Percentiles rank a stretch among this genome's conserved stretches.
phyloP scores from a whole-genome alignment of 2,329 filamentous ascomycete species.

The Fusarium acutatum region DNA sequence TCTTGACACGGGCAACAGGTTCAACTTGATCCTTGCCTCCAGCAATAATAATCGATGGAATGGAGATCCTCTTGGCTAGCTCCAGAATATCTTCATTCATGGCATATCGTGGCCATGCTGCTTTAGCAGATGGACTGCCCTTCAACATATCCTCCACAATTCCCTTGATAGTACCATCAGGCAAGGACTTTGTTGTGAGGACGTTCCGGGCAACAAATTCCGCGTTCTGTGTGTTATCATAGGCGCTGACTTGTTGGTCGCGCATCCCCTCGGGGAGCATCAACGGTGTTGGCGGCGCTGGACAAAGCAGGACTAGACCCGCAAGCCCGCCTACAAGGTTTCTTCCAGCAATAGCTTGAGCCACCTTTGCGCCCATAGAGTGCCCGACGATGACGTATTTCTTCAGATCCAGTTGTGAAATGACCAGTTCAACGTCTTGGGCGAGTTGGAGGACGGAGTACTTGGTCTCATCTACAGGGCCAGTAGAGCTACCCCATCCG shows the following conservation, averaged over 20 bases:
- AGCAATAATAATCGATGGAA: neutral
- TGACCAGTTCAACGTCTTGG: neutral
- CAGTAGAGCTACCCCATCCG: neutral
- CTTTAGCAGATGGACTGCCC: neutral
- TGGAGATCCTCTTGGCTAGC: neutral
- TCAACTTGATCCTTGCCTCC: neutral
- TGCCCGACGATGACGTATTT: neutral
- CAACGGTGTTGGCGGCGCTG: neutral
- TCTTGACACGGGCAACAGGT: neutral
- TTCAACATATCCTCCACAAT: neutral
- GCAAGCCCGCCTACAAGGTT: fast-evolving
- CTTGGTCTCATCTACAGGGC: fast-evolving
- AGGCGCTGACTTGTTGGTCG: neutral
- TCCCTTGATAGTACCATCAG: neutral
- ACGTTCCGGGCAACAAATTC: neutral
- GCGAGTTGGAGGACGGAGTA: neutral
- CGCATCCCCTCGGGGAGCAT: fast-evolving
- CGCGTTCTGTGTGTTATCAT: neutral
- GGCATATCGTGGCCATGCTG: neutral
- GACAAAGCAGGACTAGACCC: neutral
- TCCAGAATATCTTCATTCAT: neutral
- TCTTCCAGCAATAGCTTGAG: neutral
- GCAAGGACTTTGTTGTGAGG: fast-evolving
- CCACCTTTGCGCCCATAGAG: neutral
- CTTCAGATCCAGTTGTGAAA: fast-evolving